A percentile compares a stretch with the other conserved stretches of the same genome.
Evolutionary conservation across 495 filamentous ascomycete species (phyloP).

Genomic region (Penicillium lagena): DNA sequence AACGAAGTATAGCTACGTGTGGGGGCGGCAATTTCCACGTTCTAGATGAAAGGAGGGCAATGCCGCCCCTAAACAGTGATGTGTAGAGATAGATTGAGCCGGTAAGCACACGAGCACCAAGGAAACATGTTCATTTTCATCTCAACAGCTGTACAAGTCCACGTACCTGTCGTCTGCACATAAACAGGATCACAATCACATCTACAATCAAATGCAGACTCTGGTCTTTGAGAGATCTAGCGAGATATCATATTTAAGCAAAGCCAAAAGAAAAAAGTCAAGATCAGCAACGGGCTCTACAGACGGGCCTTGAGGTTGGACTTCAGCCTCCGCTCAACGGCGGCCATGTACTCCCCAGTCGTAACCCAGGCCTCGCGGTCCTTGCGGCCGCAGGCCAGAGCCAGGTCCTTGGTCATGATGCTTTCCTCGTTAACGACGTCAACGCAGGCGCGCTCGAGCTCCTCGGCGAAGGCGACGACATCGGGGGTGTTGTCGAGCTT

Average conservation of each 20-base stretch:
- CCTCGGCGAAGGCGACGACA: conserved; percentile 80
- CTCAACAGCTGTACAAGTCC: too few species aligned
- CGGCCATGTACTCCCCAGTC: conserved; percentile 79
- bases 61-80: too few species aligned
- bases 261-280: neutral
- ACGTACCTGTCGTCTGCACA: too few species aligned
- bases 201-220: too few species aligned
- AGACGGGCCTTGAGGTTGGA: conserved; percentile 45
- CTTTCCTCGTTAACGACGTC: conserved; percentile 90
- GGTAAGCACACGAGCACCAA: too few species aligned
- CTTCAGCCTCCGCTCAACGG: conserved; percentile 83
- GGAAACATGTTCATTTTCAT: too few species aligned
- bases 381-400: conserved; percentile 82
- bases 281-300: conserved; percentile 15
- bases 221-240: neutral
- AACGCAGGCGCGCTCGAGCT: conserved; percentile 87
- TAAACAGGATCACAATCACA: too few species aligned
- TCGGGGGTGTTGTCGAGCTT: conserved; percentile 86
- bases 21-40: too few species aligned
- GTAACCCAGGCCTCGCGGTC: conserved; percentile 78
- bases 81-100: too few species aligned
- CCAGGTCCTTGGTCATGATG: conserved; percentile 98
- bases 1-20: too few species aligned
- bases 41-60: too few species aligned
- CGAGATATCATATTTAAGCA: neutral